These are phyloP conservation scores for Cerrena zonata DNA, from an alignment of 1,284 basidiomycete genomes.

Conservation along the genomic window DNA sequence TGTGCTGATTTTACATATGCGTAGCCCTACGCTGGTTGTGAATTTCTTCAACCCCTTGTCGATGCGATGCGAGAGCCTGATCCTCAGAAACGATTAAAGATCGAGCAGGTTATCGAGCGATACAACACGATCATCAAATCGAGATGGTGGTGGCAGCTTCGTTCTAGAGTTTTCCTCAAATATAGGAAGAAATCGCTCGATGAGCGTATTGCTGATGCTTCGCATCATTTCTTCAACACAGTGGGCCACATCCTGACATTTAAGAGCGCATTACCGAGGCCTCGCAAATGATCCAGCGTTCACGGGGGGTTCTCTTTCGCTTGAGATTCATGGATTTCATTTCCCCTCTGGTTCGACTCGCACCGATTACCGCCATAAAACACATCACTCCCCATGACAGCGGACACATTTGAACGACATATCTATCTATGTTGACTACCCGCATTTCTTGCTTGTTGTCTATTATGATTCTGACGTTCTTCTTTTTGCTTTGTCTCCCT, in stretches of 20 bases:
- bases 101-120: conserved; percentile 9
- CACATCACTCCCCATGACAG: no score
- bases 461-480: no score
- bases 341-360: no score
- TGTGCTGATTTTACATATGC: not conserved
- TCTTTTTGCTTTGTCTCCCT: no score
- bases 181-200: no score
- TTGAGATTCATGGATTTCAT: no score
- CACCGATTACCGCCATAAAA: no score
- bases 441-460: no score
- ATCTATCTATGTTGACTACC: no score
- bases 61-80: conserved; percentile 8
- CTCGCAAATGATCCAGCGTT: not conserved
- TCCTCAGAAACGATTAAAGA: conserved; percentile 9
- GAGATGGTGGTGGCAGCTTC: conserved; percentile 4
- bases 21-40: not conserved
- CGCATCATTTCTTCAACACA: not conserved
- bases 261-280: not conserved
- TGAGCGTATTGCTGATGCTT: no score
- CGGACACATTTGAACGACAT: no score
- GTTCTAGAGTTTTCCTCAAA: not conserved
- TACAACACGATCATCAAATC: conserved; percentile 2
- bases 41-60: conserved; percentile 11
- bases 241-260: not conserved
- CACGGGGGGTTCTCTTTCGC: not conserved